Base-by-base conservation (phyloP, 1,139 yeast species). In the Kodamaea plutei region DNA sequence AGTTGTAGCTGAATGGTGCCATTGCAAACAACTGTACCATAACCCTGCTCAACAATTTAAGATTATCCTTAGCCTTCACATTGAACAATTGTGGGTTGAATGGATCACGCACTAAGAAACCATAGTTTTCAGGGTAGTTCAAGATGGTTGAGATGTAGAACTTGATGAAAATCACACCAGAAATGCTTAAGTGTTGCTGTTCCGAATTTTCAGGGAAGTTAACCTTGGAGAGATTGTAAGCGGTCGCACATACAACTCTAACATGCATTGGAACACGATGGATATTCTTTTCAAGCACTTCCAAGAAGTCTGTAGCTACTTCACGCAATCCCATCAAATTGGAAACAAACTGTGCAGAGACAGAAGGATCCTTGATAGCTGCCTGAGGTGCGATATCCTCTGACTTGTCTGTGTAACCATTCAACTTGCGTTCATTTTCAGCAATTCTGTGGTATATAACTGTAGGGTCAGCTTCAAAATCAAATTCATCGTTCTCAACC, bases 401-500 rank as follows among this genome's bases (percentile, higher is more conserved):
- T 13, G 30, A 27, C 20, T 37, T 39, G 44, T 58, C 36, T 26
- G 69, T 65, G 16, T 48, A 40, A 47, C 73, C 68, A 40, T 64
- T 55, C 40, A 74, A 47, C 34, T 64, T 58, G 41, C 72, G 67
- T 33, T 77, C 84, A 29, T 57, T 63, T 15, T 67, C 67, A 10
- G 73, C 59, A 13, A 77, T 41, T 3, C 54, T 51, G 16, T 64
- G 58, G 50, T 80, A 79, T 21, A 83, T 77, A n/a, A 64, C 58
- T 6, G 74, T 55, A 2, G 98, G 97, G 50, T 89, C 85, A 36
- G 91, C 79, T 49, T 89, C 96, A 45, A 87, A 75, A 37, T 76
- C 77, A 8, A 75, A 48, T 25, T 73, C 78, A 15, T 76, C 80
- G 35, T 73, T 63, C 11, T 76, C 79, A 6, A 74, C 58, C n/a